phyloP scores from a whole-genome alignment of 371 early-diverging fungal species.

The Lichtheimia hyalospora region DNA sequence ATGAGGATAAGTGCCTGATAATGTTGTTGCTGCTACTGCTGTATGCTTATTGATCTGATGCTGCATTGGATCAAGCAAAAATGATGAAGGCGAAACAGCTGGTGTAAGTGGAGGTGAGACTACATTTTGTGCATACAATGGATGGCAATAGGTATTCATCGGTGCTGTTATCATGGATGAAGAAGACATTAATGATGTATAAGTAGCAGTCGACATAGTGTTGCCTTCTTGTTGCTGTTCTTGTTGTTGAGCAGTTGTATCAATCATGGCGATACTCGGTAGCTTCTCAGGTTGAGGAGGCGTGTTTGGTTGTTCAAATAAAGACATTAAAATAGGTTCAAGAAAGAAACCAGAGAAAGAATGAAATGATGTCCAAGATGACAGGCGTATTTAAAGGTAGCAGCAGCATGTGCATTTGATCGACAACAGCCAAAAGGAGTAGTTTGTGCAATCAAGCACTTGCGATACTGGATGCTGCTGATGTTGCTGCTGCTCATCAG shows the following conservation, averaged over 20 bases:
- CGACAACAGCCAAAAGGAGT: slow-evolving; percentile 16
- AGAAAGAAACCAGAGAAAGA: slow-evolving; percentile 5
- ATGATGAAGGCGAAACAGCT: slow-evolving; percentile 25
- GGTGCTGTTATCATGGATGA: background rate
- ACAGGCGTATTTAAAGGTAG: background rate
- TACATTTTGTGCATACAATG: slow-evolving; percentile 14
- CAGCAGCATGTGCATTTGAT: slow-evolving; percentile 3
- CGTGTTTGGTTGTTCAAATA: slow-evolving; percentile 17
- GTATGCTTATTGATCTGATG: slow-evolving; percentile 2
- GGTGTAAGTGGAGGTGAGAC: slow-evolving; percentile 34
- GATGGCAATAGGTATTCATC: background rate
- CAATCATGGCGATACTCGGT: slow-evolving; percentile 24
- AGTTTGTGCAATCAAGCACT: background rate
- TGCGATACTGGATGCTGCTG: too few species aligned
- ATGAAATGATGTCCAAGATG: background rate
- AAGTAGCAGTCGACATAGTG: slow-evolving; percentile 2
- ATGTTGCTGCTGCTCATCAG: too few species aligned
- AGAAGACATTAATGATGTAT: background rate
- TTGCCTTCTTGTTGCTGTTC: too few species aligned
- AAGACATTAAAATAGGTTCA: slow-evolving; percentile 4
- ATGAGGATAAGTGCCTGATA: too few species aligned
- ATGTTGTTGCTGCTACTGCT: too few species aligned
- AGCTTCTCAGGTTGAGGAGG: slow-evolving; percentile 20
- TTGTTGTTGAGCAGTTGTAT: slow-evolving; percentile 1
- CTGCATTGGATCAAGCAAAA: slow-evolving; percentile 17